Percentiles rank a stretch among this genome's conserved stretches.
phyloP scores from a whole-genome alignment of 2,329 filamentous ascomycete genomes.

The Ophiostoma angusticollis region DNA sequence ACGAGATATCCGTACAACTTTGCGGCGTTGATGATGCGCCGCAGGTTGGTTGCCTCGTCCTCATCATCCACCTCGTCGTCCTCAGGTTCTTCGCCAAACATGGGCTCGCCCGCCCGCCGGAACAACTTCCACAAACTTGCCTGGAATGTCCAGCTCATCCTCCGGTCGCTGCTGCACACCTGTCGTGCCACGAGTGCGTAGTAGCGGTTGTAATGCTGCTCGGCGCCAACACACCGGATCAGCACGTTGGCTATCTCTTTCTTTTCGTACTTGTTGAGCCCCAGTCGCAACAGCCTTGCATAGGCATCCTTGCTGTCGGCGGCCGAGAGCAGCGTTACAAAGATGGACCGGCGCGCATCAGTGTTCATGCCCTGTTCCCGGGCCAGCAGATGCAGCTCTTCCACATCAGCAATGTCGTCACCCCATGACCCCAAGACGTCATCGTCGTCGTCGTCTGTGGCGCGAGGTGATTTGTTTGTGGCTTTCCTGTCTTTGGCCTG shows the following conservation, averaged over 20 bases:
- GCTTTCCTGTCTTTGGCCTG: no score
- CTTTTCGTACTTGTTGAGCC: conserved; percentile 74
- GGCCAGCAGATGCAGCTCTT: conserved; percentile 45
- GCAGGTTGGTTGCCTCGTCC: conserved; percentile 33
- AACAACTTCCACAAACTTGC: conserved; percentile 80
- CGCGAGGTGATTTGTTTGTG: no score
- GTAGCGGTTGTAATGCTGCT: conserved; percentile 80
- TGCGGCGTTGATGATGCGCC: conserved; percentile 39
- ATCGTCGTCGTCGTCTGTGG: conserved; percentile 24
- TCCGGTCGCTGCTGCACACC: conserved; percentile 56
- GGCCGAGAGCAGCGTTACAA: conserved; percentile 78
- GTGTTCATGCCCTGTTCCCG: conserved; percentile 77
- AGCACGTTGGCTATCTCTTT: conserved; percentile 79
- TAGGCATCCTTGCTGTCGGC: conserved; percentile 76
- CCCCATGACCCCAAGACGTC: conserved; percentile 26
- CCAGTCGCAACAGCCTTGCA: conserved; percentile 64
- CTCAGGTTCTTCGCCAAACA: conserved; percentile 52
- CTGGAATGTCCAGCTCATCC: conserved; percentile 73
- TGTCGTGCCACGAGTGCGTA: conserved; percentile 76
- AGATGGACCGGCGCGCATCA: conserved; percentile 77
- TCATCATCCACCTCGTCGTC: conserved; percentile 35
- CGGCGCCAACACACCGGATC: conserved; percentile 73
- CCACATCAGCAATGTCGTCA: conserved; percentile 52
- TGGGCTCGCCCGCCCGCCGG: conserved; percentile 68
- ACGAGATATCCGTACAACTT: conserved; percentile 42